Conservation (phyloP, 2,329 filamentous ascomycete species). For the Chaetomium sp. region DNA sequence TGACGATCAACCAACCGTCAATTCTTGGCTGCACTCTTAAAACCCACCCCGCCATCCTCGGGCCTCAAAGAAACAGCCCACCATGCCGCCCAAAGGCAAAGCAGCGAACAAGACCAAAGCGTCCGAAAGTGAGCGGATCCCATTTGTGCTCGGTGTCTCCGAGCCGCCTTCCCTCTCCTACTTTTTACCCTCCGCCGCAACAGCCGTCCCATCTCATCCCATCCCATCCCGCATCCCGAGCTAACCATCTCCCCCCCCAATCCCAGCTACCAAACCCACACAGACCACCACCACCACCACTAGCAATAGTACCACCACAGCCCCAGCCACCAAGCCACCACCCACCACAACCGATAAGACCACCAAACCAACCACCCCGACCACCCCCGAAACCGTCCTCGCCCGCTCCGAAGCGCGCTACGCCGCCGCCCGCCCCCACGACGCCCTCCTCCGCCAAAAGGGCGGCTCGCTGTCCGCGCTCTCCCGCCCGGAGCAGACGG, state of each 20-base stretch:
- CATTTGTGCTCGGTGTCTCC: not conserved
- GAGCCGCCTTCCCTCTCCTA: not conserved
- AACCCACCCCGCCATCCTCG: slow-evolving; percentile 19
- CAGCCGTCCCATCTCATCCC: not conserved
- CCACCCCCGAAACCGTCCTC: slow-evolving; percentile 50
- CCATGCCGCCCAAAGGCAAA: slow-evolving; percentile 42
- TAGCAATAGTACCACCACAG: slow-evolving; percentile 20
- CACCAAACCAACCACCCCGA: slow-evolving; percentile 45
- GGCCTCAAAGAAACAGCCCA: slow-evolving; percentile 15
- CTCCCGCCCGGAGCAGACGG: slow-evolving; percentile 53
- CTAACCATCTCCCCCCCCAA: not conserved
- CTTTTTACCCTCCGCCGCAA: not conserved
- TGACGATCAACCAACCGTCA: slow-evolving; percentile 10
- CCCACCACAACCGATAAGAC: slow-evolving; percentile 22
- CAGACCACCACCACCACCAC: slow-evolving; percentile 5
- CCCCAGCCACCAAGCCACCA: slow-evolving; percentile 24
- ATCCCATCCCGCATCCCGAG: not conserved
- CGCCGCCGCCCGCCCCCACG: slow-evolving; percentile 54
- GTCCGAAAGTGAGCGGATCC: slow-evolving; percentile 33
- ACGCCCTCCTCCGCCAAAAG: slow-evolving; percentile 44
- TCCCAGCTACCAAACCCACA: slow-evolving; percentile 17
- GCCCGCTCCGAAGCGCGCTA: slow-evolving; percentile 52
- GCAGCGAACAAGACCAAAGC: slow-evolving; percentile 38
- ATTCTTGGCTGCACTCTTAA: slow-evolving; percentile 20
- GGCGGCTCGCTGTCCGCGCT: slow-evolving; percentile 44